Base-by-base conservation (phyloP, 208 protist genomes). In the Leishmania braziliensis region DNA sequence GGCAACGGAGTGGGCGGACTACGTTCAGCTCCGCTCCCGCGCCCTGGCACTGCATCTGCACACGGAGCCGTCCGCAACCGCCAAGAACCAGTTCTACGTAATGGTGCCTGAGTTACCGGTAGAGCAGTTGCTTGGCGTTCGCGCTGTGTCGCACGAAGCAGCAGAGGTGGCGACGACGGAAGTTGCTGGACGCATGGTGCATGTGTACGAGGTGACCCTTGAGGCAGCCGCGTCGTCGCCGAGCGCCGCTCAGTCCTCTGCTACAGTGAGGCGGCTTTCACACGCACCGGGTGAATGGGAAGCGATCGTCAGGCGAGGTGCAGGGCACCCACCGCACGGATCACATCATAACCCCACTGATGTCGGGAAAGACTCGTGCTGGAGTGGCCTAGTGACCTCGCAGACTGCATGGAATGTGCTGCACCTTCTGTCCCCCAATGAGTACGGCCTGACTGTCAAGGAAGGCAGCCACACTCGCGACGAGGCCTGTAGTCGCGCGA, bases 81-180 rank as follows among this genome's bases (percentile, higher is more conserved):
- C 75, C 26, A 62, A 46, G 50, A 43, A 76, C 53, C 58, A 50
- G 26, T 83, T 75, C 54, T 84, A 88, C 79, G 63, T 88, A 0
- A 54, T 90, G 23, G 56, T 88, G 43, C 86, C 86, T 46, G 77
- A 84, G 46, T 58, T 90, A 39, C 65, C 80, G 60, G 75, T 53
- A 36, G 78, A 66, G 23, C 72, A 83, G 26, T 75, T 89, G 26
- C 74, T 89, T 68, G 54, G 74, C 16, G 77, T 77, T 23, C 26
- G 60, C 54, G 74, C 48, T 4, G 20, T 73, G n/a, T 53, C 46
- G 46, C 5, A 39, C 46, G 58, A 56, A 5, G n/a, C 81, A 18
- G 46, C 12, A 5, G 23, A 36, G 51, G 65, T 8, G 14, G 18
- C 63, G 5, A 46, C 12, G 51, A 36, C 53, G 18, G 48, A 12